Conservation (phyloP, 495 filamentous ascomycete genomes). For the Opeltia flavorubescens region DNA sequence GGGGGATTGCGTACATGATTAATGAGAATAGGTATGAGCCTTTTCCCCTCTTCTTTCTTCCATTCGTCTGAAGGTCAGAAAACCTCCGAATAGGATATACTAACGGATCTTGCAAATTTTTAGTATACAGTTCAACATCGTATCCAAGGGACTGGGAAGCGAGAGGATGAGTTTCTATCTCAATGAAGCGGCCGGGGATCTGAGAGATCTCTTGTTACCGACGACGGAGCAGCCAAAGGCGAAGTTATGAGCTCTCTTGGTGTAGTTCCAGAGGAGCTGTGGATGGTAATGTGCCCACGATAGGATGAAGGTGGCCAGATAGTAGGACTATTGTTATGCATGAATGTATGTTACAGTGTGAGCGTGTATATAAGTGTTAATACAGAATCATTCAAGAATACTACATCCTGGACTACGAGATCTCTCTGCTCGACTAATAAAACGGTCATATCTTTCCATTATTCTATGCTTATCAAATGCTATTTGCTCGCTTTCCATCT, state of each 20-base stretch:
- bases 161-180: slow-evolving; percentile 91
- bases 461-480: no score
- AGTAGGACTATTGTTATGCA: no score
- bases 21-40: slow-evolving; percentile 71
- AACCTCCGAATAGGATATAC: no score
- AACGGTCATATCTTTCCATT: no score
- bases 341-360: no score
- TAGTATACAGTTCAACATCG: slow-evolving; percentile 96
- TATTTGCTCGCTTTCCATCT: no score
- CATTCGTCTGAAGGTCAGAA: neutral
- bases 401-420: no score
- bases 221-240: slow-evolving; percentile 75
- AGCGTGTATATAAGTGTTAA: no score
- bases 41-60: neutral
- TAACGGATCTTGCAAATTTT: no score
- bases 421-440: no score
- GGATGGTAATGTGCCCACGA: neutral
- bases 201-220: slow-evolving; percentile 76
- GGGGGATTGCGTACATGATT: slow-evolving; percentile 99
- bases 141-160: slow-evolving; percentile 80
- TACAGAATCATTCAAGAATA: no score
- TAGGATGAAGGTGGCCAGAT: no score
- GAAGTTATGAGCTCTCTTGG: slow-evolving; percentile 60
- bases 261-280: neutral
- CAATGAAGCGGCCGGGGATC: slow-evolving; percentile 81